Evolutionary conservation across 768 basidiomycete species (phyloP).

Genomic region (Lyophyllum semitale): DNA sequence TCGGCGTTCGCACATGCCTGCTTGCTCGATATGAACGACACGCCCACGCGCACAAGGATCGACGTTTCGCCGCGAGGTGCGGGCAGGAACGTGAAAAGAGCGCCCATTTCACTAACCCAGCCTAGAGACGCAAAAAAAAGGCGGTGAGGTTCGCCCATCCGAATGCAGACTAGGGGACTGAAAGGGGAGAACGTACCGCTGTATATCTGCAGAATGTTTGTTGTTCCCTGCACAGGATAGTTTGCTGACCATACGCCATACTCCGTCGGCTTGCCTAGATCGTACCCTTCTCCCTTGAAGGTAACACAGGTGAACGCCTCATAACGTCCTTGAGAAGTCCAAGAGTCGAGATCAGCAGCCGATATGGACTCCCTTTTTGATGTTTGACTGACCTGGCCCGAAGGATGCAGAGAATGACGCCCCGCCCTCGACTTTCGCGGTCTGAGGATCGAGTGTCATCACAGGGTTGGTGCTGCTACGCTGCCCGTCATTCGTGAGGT

Average conservation of each 20-base stretch:
- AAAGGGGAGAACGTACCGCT: constrained; percentile 34
- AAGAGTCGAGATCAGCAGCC: no score
- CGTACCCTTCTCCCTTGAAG: constrained; percentile 55
- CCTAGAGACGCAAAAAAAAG: no score
- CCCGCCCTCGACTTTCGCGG: constrained; percentile 52
- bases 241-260: constrained; percentile 57
- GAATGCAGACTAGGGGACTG: no score
- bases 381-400: constrained; percentile 41
- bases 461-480: constrained; percentile 49
- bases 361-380: no score
- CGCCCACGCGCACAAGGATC: constrained; percentile 61
- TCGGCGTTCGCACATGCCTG: constrained; percentile 66
- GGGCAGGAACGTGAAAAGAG: constrained; percentile 51
- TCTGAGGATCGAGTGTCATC: constrained; percentile 48
- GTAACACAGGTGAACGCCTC: constrained; percentile 61
- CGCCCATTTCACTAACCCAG: constrained; percentile 53
- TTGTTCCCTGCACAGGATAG: constrained; percentile 48
- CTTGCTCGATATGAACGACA: constrained; percentile 60
- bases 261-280: constrained; percentile 48
- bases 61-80: constrained; percentile 37
- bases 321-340: constrained; percentile 57
- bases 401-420: constrained; percentile 56
- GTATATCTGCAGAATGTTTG: constrained; percentile 49
- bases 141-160: no score
- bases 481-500: constrained; percentile 65